Evolutionary conservation across 2,329 filamentous ascomycete species (phyloP), one percentile per base, ranked within the genome.

Genomic region (Akanthomyces dipterigenus): DNA sequence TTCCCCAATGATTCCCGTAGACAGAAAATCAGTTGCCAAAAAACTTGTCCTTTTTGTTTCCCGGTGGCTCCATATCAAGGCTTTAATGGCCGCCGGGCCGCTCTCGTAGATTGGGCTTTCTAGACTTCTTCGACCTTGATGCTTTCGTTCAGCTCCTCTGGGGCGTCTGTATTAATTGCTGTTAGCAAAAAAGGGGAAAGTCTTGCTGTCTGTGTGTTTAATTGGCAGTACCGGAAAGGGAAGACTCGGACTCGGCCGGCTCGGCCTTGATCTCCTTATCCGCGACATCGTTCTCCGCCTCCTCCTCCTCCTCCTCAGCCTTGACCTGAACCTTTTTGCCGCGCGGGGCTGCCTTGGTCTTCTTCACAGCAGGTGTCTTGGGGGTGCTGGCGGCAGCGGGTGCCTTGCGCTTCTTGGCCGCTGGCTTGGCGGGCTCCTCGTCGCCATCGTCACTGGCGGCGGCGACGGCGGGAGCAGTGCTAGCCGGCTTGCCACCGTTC

Each of bases 201-300:
- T 9, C 7, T 8, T 34, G 45, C 7, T 22, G 3, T 20, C 12
- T 43, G 2, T 18, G 34, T 1, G 12, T 14, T 34, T 6, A 11
- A 16, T 24, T 22, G 3, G 8, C 62, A 66, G 40, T 65, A 72
- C 70, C 70, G 63, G 68, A 68, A 9, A 71, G 65, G 5, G 64
- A 60, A 22, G 69, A 70, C 1, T 67, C 66, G 2, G 69, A 53
- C 20, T 69, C 53, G 31, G 31, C 31, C n/a, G n/a, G n/a, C 31
- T 34, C 31, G 68, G 67, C 65, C 62, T 67, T 65, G 43, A 61
- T 53, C 5, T 34, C 64, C 31, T 64, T 55, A 48, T 69, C 66
- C 11, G 3, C 46, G 31, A 34, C 31, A 5, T 31, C 53, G 9
- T 38, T 42, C 3, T 45, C 60, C 48, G 66, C 57, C 64, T 69